A percentile compares a stretch with the other conserved stretches of the same genome.
Conservation (phyloP, 2,329 filamentous ascomycete species). For the Fusarium piperis region DNA sequence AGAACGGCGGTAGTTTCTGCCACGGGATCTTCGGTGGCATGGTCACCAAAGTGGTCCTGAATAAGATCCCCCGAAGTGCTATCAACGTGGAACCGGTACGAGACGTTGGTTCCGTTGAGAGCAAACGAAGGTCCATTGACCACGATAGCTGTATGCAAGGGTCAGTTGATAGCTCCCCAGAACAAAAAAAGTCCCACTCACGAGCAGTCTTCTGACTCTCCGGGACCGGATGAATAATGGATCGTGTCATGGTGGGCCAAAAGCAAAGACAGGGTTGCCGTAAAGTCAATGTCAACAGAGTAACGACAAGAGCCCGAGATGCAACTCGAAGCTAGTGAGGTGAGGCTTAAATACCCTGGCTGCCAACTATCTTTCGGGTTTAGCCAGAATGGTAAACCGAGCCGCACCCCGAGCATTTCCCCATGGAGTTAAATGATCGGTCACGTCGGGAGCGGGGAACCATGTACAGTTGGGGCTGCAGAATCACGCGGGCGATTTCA, state of each 20-base stretch:
- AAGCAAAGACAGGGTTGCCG: neutral
- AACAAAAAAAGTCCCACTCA: neutral
- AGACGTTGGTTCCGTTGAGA: constrained; percentile 64
- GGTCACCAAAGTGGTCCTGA: constrained; percentile 70
- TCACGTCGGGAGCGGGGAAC: neutral
- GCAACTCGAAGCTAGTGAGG: neutral
- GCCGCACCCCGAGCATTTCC: constrained; percentile 26
- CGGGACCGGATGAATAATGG: neutral
- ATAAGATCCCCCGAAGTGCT: constrained; percentile 63
- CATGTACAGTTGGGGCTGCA: neutral
- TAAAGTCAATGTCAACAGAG: neutral
- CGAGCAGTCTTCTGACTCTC: neutral
- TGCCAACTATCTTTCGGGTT: neutral
- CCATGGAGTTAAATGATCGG: constrained; percentile 17
- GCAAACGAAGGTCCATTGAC: constrained; percentile 66
- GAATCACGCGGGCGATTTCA: neutral
- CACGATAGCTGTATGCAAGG: constrained; percentile 55
- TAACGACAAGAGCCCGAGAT: neutral
- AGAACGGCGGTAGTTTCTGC: constrained; percentile 49
- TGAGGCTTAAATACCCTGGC: constrained; percentile 2
- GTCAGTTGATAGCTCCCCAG: neutral
- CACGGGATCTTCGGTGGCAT: constrained; percentile 59
- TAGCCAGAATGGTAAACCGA: neutral
- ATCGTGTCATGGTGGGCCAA: neutral
- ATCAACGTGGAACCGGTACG: constrained; percentile 73